Evolutionary conservation across 371 early-diverging fungal species (phyloP), one percentile per base, ranked within the genome.

Genomic region (Neoconidiobolus thromboides): DNA sequence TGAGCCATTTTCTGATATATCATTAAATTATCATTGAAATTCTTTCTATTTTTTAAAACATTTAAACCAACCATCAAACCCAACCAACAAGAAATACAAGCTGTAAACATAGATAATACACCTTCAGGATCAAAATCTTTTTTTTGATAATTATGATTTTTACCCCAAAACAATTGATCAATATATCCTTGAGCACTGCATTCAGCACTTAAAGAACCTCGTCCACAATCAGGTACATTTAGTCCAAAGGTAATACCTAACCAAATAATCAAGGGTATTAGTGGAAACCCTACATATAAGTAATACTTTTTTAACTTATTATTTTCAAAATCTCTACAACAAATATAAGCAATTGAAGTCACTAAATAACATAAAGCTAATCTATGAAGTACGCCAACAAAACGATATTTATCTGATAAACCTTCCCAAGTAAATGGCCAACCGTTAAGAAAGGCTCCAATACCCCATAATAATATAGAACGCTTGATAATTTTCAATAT

Each of bases 41-140:
- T 61, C 7, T 48, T 55, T n/a, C 62, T 64, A 46, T 54, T 62
- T 53, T 65, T 63, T 38, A 64, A 61, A n/a, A 76, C 64, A 1
- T 67, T 55, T 54, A 66, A 65, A 12, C 75, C 76, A 55, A 69
- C 60, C 40, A 71, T 61, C 64, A 67, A 66, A 10, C 77, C 75
- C 1, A 70, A 46, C 65, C 71, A 71, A 49, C 68, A 65, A 37
- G 69, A 70, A 26, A 73, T 38, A 54, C 67, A 60, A 7, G 75
- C 64, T 1, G 73, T 67, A 50, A 73, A 50, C 1, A 72, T 73
- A 5, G 74, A 74, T 7, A 76, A 69, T 0, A 67, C 47, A 3
- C 76, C 76, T 55, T 76, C 76, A n/a, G 71, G 71, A 55, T 76
- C 76, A 61, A 69, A 74, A 5, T 59, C 60, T 26, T 57, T 40